A percentile compares a stretch with the other conserved stretches of the same genome.
Evolutionary conservation across 371 early-diverging fungal species (phyloP).

Genomic region (Syncephalastrum sp.): DNA sequence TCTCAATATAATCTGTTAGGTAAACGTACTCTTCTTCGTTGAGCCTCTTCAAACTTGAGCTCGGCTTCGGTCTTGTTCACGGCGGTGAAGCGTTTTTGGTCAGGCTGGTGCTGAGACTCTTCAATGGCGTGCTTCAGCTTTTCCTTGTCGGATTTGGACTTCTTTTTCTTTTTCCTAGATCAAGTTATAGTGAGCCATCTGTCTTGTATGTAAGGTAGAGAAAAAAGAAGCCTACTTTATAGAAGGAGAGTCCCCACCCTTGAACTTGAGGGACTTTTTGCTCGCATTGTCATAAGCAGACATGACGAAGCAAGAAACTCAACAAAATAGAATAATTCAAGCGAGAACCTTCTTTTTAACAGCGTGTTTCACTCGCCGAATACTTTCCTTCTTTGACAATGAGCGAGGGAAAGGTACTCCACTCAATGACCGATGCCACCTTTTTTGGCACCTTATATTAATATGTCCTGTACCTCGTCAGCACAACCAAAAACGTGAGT

Average conservation of each 20-base stretch:
- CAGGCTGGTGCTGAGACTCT: constrained; percentile 10
- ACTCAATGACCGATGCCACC: too few relatives aligned
- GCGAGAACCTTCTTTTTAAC: too few relatives aligned
- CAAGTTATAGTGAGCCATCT: neutral
- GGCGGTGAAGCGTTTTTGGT: constrained; percentile 19
- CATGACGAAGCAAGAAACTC: constrained; percentile 18
- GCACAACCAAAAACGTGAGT: constrained; percentile 54
- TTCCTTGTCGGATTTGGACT: constrained; percentile 48
- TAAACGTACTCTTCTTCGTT: constrained; percentile 52
- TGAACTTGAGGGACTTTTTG: constrained; percentile 59
- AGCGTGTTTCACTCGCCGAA: too few relatives aligned
- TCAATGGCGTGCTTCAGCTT: constrained; percentile 42
- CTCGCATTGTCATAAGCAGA: constrained; percentile 57
- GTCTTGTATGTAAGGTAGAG: neutral
- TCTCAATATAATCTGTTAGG: too few relatives aligned
- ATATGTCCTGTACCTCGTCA: constrained; percentile 6
- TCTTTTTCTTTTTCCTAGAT: constrained; percentile 46
- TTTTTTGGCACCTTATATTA: too few relatives aligned
- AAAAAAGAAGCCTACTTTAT: constrained; percentile 44
- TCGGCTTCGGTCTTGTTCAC: constrained; percentile 64
- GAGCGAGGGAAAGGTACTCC: too few relatives aligned
- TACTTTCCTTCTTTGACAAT: too few relatives aligned
- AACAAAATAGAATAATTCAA: neutral
- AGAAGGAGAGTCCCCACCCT: constrained; percentile 50
- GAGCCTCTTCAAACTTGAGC: constrained; percentile 60